Evolutionary conservation across 129 eudicot species (phyloP).

Genomic region (Silybum marianum): DNA sequence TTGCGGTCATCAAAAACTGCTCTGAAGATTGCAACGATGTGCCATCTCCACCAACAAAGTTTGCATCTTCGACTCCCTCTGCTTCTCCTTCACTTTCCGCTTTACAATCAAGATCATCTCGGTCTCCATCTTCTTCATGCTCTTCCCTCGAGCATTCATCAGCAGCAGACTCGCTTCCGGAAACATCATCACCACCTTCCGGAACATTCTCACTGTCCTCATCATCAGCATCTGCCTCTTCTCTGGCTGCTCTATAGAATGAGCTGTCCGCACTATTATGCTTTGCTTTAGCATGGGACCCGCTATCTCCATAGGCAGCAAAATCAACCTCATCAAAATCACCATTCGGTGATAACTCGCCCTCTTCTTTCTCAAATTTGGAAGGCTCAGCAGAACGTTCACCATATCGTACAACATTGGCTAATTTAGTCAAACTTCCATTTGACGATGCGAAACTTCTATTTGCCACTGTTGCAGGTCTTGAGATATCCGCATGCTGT

Average conservation of each 20-base stretch:
- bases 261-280: slow-evolving; percentile 21
- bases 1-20: slow-evolving; percentile 49
- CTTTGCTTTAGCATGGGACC: slow-evolving; percentile 40
- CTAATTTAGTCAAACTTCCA: slow-evolving; percentile 43
- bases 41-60: slow-evolving; percentile 56
- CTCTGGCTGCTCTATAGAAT: neutral
- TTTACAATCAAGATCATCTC: slow-evolving; percentile 78
- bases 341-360: slow-evolving; percentile 87
- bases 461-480: slow-evolving; percentile 43
- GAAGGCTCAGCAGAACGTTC: slow-evolving; percentile 43
- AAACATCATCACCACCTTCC: slow-evolving; percentile 77
- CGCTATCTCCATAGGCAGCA: slow-evolving; percentile 44
- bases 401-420: slow-evolving; percentile 33
- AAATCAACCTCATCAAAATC: slow-evolving; percentile 69
- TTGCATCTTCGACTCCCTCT: slow-evolving; percentile 64
- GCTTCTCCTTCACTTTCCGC: slow-evolving; percentile 97
- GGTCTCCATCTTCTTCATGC: slow-evolving; percentile 72
- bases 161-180: slow-evolving; percentile 92
- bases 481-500: slow-evolving; percentile 53
- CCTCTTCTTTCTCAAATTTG: slow-evolving; percentile 95
- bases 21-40: slow-evolving; percentile 54
- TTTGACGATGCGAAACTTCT: slow-evolving; percentile 48
- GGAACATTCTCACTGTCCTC: slow-evolving; percentile 87
- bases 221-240: slow-evolving; percentile 65
- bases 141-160: slow-evolving; percentile 88